Base-by-base conservation (phyloP, 2,329 filamentous ascomycete species). In the Zymoseptoria crescenta region DNA sequence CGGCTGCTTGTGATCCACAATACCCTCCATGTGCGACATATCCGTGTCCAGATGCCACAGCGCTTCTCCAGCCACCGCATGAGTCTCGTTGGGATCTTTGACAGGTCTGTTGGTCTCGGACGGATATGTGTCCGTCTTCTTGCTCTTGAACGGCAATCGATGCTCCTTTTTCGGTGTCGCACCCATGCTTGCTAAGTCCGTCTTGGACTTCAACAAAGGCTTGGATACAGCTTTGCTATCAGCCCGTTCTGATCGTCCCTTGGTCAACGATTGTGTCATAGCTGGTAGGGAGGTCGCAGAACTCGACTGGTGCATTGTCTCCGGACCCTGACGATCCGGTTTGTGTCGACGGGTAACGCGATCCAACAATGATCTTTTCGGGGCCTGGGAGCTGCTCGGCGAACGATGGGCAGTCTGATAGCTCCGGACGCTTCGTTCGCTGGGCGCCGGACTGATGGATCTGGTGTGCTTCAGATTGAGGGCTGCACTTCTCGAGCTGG, bases 1-100 rank as follows among this genome's bases (percentile, higher is more conserved):
- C 19, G 82, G 81, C 63, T 86, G 84, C 55, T 73, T 71, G 8
- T 70, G 68, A 55, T 86, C 86, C 60, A 97, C 77, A 64, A 97
- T 96, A 21, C 91, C 94, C 68, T 92, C 88, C 90, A 99, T 94
- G 67, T 96, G 85, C 58, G 85, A 85, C 53, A 97, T 81, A 71
- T 97, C 88, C 1, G 90, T 95, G 73, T 97, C 93, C 27, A 97
- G 83, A 68, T 83, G 83, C 75, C 87, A 96, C 52, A 91, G 74
- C 10, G 82, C 83, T 52, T 69, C 64, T 24, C 60, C 63, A 21
- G 66, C 67, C 8, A 70, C 65, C 28, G 67, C 59, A 27, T 66
- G 67, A 49, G 62, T 59, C 27, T 65, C 67, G 58, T 73, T 74
- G 16, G 71, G 71, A 56, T 82, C 81, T 56, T 81, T 80, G 58